phyloP scores from a whole-genome alignment of 2,329 filamentous ascomycete species.

The Chrysosporium queenslandicum region DNA sequence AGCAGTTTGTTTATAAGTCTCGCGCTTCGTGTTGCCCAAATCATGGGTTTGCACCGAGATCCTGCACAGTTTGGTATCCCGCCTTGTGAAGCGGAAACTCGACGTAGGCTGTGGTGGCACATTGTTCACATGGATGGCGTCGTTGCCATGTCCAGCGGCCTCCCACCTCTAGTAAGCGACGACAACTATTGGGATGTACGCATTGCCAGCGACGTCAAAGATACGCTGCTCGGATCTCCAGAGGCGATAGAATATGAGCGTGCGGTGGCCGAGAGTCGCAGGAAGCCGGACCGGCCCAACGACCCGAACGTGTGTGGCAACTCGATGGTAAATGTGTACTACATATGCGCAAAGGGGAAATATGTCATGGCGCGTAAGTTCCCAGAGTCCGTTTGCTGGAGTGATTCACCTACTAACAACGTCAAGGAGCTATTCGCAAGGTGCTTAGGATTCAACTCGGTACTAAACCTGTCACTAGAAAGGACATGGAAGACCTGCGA shows the following conservation, averaged over 20 bases:
- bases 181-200: constrained; percentile 42
- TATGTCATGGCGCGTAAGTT: constrained; percentile 39
- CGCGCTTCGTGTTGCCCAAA: constrained; percentile 39
- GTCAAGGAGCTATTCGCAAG: constrained; percentile 33
- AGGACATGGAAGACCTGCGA: constrained; percentile 38
- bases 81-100: constrained; percentile 37
- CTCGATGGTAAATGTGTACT: constrained; percentile 36
- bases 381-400: background rate
- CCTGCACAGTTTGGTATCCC: constrained; percentile 40
- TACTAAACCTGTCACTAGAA: constrained; percentile 35
- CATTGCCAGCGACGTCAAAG: constrained; percentile 40
- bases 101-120: constrained; percentile 42
- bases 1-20: constrained; percentile 42
- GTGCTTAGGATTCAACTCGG: constrained; percentile 39
- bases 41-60: constrained; percentile 42
- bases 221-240: constrained; percentile 33
- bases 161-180: constrained; percentile 39
- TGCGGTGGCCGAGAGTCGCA: constrained; percentile 25
- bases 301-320: constrained; percentile 34
- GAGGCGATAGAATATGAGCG: constrained; percentile 32
- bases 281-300: constrained; percentile 34
- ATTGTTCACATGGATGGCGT: constrained; percentile 42
- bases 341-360: constrained; percentile 37
- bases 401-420: background rate
- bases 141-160: constrained; percentile 41